These are phyloP conservation scores for Trichoderma gracile DNA, from an alignment of 2,329 filamentous ascomycete species.

Conservation along the genomic window DNA sequence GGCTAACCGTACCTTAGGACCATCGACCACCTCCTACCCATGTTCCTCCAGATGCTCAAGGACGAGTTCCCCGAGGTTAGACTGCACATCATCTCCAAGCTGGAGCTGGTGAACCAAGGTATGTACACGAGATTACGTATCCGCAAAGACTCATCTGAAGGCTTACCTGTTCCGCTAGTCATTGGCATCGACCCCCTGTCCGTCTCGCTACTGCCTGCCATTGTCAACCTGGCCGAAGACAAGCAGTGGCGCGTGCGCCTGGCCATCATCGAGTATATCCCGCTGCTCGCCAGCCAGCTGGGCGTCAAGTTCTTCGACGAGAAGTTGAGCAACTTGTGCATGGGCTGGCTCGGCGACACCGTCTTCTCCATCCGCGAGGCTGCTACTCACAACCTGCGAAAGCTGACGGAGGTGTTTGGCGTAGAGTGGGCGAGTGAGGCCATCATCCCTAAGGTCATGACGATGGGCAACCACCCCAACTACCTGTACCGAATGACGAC, in stretches of 20 bases:
- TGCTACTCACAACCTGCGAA: constrained; percentile 95
- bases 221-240: constrained; percentile 95
- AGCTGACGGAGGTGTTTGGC: constrained; percentile 97
- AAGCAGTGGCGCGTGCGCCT: constrained; percentile 99
- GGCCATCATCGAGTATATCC: constrained; percentile 99
- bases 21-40: constrained; percentile 92
- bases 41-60: constrained; percentile 99
- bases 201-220: constrained; percentile 93
- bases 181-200: constrained; percentile 97
- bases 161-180: constrained; percentile 57
- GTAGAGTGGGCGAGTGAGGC: constrained; percentile 96
- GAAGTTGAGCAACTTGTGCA: constrained; percentile 91
- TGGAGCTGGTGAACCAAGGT: constrained; percentile 97
- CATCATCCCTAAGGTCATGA: constrained; percentile 98
- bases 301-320: constrained; percentile 98
- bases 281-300: constrained; percentile 89
- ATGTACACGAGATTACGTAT: constrained; percentile 33
- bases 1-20: constrained; percentile 58
- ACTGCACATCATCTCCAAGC: constrained; percentile 99
- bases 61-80: constrained; percentile 98
- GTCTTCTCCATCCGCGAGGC: constrained; percentile 98
- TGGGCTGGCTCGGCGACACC: constrained; percentile 97
- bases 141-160: background rate
- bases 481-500: constrained; percentile 99
- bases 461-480: constrained; percentile 97